Evolutionary conservation across 352 stramenopile species (phyloP), one percentile per base, ranked within the genome.

Genomic region (Pseudoperonospora humuli): DNA sequence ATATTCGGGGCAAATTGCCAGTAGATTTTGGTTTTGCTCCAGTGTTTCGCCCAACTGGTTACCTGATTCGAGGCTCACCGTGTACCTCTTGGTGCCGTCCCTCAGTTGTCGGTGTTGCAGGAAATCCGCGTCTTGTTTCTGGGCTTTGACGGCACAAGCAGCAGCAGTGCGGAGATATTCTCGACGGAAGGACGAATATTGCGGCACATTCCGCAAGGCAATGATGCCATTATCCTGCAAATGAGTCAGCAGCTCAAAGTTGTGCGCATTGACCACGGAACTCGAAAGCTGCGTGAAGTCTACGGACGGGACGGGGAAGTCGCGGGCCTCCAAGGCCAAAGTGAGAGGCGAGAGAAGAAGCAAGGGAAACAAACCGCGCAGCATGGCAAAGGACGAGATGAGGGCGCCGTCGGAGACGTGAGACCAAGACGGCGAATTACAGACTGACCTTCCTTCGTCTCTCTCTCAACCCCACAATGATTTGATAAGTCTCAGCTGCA

Each of bases 221-320:
- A 92, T 55, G 57, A 92, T 87, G 36, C 79, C 79, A 54, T 86
- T 70, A 13, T 60, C 38, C 44, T 87, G 73, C 44, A 89, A 45
- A 37, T 70, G 61, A 0, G 56, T 50, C 14, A 88, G 56, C 36
- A 88, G 41, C 15, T 67, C 44, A 5, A 35, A 38, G 23, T 73
- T 70, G 45, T 60, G 44, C 18, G 50, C 42, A 28, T 73, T 70
- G 34, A 42, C 28, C 1, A 64, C 10, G 35, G 43, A 37, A 18
- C 46, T 38, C 10, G 53, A 65, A 27, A 86, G 60, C 45, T 66
- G 59, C 15, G 69, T 47, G 41, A 67, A 86, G 60, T 86, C 71
- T 25, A 84, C 61, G 4, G 71, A 38, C 1, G 69, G 71, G 20
- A 86, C 60, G n/a, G 55, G 47, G 54, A 71, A 84, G 40, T 72